These are phyloP conservation scores for Eragrostis tef DNA, from an alignment of 202 grass and related monocot genomes.

Conservation along the genomic window DNA sequence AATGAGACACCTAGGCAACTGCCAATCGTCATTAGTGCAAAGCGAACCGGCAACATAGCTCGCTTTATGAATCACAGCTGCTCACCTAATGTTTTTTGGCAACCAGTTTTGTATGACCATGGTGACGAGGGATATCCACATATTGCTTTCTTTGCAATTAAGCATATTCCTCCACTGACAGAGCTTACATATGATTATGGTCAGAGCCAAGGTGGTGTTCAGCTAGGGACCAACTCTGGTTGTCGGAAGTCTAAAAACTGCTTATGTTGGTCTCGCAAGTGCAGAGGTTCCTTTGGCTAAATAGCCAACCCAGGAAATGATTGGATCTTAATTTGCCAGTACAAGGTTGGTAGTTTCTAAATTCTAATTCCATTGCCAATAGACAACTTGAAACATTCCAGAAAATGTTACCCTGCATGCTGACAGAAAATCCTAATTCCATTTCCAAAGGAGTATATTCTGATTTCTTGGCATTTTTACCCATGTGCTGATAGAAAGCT, in stretches of 20 bases:
- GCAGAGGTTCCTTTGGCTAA: conserved; percentile 73
- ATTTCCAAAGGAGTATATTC: too few relatives aligned
- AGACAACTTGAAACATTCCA: neutral
- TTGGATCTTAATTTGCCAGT: conserved; percentile 22
- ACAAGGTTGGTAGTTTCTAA: conserved; percentile 47
- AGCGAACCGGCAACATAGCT: conserved; percentile 63
- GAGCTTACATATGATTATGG: conserved; percentile 90
- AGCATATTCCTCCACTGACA: conserved; percentile 83
- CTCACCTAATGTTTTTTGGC: conserved; percentile 83
- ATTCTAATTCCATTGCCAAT: neutral
- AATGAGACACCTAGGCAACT: conserved; percentile 58
- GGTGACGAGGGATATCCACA: conserved; percentile 66
- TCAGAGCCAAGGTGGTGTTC: conserved; percentile 51
- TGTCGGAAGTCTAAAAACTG: conserved; percentile 56
- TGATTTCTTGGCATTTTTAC: too few relatives aligned
- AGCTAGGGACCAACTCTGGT: conserved; percentile 36
- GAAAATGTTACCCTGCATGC: too few relatives aligned
- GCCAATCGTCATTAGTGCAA: conserved; percentile 65
- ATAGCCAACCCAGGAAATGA: neutral
- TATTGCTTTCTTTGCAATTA: conserved; percentile 78
- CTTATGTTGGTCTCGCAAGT: conserved; percentile 65
- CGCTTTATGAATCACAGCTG: conserved; percentile 92
- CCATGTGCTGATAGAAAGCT: neutral
- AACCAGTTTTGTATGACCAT: conserved; percentile 76
- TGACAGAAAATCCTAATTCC: too few relatives aligned